A percentile compares a stretch with the other conserved stretches of the same genome.
Evolutionary conservation across 108 stramenopile species (phyloP).

Genomic region (Skeletonema grethae): DNA sequence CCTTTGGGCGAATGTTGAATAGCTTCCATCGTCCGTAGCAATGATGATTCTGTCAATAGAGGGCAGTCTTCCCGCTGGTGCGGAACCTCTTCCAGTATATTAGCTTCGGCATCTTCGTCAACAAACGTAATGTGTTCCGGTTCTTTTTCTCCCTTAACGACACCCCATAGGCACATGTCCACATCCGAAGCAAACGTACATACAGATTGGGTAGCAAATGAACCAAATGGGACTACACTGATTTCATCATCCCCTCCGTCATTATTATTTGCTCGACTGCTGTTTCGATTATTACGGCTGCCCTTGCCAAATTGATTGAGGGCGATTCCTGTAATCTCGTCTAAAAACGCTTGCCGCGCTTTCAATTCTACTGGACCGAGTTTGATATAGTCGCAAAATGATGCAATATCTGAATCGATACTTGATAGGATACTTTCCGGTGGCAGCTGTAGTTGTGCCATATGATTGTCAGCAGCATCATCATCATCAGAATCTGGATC

Average conservation of each 20-base stretch:
- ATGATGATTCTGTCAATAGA: constrained; percentile 45
- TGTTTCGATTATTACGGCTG: background rate
- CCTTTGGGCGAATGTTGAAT: constrained; percentile 16
- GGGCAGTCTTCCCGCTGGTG: constrained; percentile 12
- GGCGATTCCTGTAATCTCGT: constrained; percentile 38
- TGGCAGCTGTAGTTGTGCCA: constrained; percentile 17
- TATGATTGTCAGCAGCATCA: background rate
- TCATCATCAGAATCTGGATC: constrained; percentile 2
- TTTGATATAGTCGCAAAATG: constrained; percentile 66
- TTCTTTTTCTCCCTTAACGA: constrained; percentile 50
- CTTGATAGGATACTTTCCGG: constrained; percentile 11
- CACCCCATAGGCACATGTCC: constrained; percentile 77
- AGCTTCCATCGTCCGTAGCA: constrained; percentile 51
- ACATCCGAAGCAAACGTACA: constrained; percentile 79
- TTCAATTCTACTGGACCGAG: constrained; percentile 53
- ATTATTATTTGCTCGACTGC: background rate
- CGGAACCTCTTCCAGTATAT: constrained; percentile 1
- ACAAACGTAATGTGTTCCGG: constrained; percentile 33
- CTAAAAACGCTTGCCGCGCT: constrained; percentile 50
- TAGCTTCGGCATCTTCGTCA: constrained; percentile 18
- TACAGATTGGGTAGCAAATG: constrained; percentile 67
- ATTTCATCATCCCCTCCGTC: constrained; percentile 5
- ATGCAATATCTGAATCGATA: constrained; percentile 57
- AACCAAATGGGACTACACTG: constrained; percentile 67
- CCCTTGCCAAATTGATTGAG: constrained; percentile 9